Evolutionary conservation across 2,329 filamentous ascomycete genomes (phyloP).

Genomic region (Neofusicoccum parvum): DNA sequence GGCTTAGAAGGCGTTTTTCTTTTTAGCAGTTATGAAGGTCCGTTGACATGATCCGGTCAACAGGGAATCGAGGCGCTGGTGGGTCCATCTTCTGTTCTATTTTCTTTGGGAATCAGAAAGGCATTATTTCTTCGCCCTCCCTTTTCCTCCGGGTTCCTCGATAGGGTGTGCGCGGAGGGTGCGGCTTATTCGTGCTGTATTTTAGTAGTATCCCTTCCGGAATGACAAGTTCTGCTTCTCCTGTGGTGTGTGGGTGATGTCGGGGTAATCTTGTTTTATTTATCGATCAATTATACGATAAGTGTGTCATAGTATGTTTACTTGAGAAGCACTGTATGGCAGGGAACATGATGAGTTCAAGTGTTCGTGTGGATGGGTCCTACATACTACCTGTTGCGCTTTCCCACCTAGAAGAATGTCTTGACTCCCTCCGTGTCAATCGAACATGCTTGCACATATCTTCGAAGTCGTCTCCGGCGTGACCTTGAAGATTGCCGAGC

Average conservation of each 20-base stretch:
- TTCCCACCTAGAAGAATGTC: too few relatives aligned
- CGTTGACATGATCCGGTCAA: conserved; percentile 4
- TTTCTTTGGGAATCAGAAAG: background rate
- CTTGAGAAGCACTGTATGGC: too few relatives aligned
- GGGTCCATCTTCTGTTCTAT: conserved; percentile 3
- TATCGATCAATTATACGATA: too few relatives aligned
- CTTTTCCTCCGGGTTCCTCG: background rate
- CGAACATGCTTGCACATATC: too few relatives aligned
- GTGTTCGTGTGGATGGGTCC: too few relatives aligned
- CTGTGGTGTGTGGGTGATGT: background rate
- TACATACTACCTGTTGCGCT: too few relatives aligned
- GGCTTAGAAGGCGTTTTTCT: conserved; percentile 17
- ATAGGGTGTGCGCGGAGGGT: background rate
- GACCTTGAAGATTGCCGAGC: too few relatives aligned
- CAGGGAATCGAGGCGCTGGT: conserved; percentile 7
- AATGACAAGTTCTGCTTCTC: conserved; percentile 2
- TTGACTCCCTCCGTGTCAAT: too few relatives aligned
- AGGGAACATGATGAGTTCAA: too few relatives aligned
- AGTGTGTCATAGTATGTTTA: too few relatives aligned
- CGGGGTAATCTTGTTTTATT: too few relatives aligned
- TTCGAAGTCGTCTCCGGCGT: too few relatives aligned
- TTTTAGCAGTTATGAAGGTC: background rate
- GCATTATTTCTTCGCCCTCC: conserved; percentile 1
- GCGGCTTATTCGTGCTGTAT: conserved; percentile 1
- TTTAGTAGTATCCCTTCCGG: background rate